phyloP scores from a whole-genome alignment of 2,329 filamentous ascomycete species.

The Fusarium decemcellulare region DNA sequence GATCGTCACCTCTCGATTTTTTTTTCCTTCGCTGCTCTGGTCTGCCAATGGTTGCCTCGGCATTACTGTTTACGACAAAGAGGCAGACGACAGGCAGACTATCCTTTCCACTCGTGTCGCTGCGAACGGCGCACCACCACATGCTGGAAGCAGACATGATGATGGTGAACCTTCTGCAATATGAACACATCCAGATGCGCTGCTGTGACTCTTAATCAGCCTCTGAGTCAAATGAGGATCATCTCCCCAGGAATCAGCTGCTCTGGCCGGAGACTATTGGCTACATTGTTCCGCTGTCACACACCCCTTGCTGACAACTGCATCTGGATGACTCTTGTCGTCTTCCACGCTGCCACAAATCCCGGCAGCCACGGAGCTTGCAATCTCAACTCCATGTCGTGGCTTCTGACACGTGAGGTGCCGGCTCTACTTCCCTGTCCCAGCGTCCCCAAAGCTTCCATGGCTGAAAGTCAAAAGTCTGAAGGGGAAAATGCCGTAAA shows the following conservation, averaged over 20 bases:
- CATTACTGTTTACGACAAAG: constrained; percentile 33
- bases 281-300: constrained; percentile 28
- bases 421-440: neutral
- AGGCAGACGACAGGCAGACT: neutral
- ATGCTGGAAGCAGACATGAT: constrained; percentile 9
- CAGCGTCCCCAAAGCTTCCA: neutral
- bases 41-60: constrained; percentile 40
- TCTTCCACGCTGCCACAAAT: constrained; percentile 36
- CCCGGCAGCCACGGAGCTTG: constrained; percentile 35
- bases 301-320: constrained; percentile 29
- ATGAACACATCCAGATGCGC: constrained; percentile 30
- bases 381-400: constrained; percentile 14
- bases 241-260: constrained; percentile 32
- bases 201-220: constrained; percentile 23
- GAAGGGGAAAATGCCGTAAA: neutral
- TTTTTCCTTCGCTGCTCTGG: constrained; percentile 22
- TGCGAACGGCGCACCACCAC: neutral
- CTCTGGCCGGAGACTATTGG: constrained; percentile 28
- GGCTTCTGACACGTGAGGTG: constrained; percentile 30
- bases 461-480: neutral
- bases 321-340: constrained; percentile 36
- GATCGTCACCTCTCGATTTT: constrained; percentile 24
- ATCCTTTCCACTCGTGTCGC: neutral
- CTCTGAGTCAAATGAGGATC: constrained; percentile 41
- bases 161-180: constrained; percentile 27